phyloP scores from a whole-genome alignment of 352 stramenopile genomes.

The Phytopythium delawarense region DNA sequence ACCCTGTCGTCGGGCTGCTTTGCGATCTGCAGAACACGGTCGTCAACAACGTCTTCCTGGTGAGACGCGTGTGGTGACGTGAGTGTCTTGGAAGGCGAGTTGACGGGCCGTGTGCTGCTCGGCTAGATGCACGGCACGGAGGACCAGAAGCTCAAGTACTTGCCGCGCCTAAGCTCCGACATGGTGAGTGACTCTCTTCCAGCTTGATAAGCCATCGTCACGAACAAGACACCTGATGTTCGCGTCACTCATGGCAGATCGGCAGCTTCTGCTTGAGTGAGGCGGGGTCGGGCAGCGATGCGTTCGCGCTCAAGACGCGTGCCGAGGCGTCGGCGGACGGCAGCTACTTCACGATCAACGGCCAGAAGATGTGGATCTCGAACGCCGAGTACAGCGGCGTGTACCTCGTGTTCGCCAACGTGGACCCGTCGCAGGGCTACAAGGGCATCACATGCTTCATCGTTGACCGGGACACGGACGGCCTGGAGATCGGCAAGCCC shows the following conservation, averaged over 20 bases:
- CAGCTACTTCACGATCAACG: conserved; percentile 94
- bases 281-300: conserved; percentile 92
- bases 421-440: conserved; percentile 90
- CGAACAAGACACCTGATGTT: background rate
- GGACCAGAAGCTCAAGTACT: conserved; percentile 86
- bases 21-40: conserved; percentile 95
- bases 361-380: conserved; percentile 98
- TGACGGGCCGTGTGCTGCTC: background rate
- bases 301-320: conserved; percentile 94
- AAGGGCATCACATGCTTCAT: conserved; percentile 99
- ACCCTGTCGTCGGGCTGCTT: conserved; percentile 92
- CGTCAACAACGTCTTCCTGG: conserved; percentile 95
- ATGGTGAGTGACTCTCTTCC: conserved; percentile 34
- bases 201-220: background rate
- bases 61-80: conserved; percentile 9
- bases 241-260: conserved; percentile 43
- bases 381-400: conserved; percentile 94
- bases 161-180: conserved; percentile 73
- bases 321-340: conserved; percentile 84
- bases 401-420: conserved; percentile 96
- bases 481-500: conserved; percentile 91
- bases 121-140: conserved; percentile 60
- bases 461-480: conserved; percentile 91
- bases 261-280: conserved; percentile 96
- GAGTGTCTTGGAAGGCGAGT: background rate